Conservation (phyloP, 345 rosid species). For the Arabidopsis thaliana region DNA sequence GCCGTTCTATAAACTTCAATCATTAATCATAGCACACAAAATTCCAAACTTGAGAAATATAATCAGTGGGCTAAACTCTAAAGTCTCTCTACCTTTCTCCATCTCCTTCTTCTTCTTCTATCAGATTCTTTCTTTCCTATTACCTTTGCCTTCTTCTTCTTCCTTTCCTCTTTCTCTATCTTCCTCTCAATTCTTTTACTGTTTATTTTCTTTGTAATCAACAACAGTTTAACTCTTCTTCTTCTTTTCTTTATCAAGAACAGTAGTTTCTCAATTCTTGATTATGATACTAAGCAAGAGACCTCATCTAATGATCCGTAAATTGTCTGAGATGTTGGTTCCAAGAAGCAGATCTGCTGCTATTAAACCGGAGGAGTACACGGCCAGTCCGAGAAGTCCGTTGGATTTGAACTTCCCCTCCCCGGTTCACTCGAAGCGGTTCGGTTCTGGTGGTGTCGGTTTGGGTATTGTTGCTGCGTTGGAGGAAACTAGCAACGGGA, state of each 20-base stretch:
- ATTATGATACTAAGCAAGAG: constrained; percentile 58
- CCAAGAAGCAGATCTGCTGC: constrained; percentile 52
- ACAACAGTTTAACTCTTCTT: too few species aligned
- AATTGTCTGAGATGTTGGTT: constrained; percentile 65
- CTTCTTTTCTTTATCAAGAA: too few species aligned
- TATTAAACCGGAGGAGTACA: constrained; percentile 45
- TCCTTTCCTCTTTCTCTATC: neutral
- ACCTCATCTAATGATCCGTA: constrained; percentile 69
- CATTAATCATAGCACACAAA: constrained; percentile 44
- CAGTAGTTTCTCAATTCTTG: neutral
- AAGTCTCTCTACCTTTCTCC: constrained; percentile 31
- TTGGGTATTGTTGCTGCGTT: constrained; percentile 80
- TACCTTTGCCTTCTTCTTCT: neutral
- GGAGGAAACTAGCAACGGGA: constrained; percentile 44
- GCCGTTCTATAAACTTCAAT: constrained; percentile 40
- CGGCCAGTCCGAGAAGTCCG: constrained; percentile 72
- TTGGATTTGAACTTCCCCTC: constrained; percentile 63
- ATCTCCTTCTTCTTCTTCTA: constrained; percentile 26
- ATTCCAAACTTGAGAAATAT: constrained; percentile 38
- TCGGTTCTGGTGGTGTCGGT: constrained; percentile 65
- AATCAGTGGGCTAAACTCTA: constrained; percentile 43
- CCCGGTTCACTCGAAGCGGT: constrained; percentile 58
- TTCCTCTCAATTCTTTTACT: neutral
- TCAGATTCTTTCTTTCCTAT: constrained; percentile 36
- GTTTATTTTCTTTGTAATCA: neutral